Conservation (phyloP, 495 filamentous ascomycete species). For the Pseudoneurospora amorphoporcata region DNA sequence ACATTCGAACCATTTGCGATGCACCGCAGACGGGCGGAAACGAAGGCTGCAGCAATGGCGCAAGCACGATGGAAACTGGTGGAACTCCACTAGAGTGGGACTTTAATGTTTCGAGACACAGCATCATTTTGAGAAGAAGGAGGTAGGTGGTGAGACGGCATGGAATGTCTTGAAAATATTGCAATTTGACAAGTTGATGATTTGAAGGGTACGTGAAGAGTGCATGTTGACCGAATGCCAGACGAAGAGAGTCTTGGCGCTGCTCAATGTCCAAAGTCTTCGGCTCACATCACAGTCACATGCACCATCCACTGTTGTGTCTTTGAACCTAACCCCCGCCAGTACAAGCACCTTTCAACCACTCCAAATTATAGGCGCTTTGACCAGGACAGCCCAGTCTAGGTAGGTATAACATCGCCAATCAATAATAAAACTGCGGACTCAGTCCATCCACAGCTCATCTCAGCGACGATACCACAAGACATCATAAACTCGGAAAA, state of each 20-base stretch:
- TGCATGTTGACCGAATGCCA: background rate
- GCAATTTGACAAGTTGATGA: background rate
- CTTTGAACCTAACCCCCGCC: background rate
- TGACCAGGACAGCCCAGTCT: background rate
- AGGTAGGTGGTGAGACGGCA: background rate
- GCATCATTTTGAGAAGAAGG: background rate
- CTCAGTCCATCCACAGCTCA: background rate
- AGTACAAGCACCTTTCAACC: background rate
- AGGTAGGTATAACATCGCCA: background rate
- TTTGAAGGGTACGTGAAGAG: background rate
- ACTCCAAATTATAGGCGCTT: background rate
- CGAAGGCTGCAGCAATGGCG: background rate
- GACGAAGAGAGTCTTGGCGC: background rate
- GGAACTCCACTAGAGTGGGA: background rate
- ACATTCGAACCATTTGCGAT: background rate
- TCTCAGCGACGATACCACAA: background rate
- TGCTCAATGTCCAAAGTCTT: background rate
- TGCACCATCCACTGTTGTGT: background rate
- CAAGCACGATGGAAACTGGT: background rate
- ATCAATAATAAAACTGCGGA: background rate
- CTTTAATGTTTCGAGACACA: background rate
- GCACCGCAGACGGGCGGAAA: background rate
- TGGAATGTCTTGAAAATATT: background rate
- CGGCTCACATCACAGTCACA: background rate
- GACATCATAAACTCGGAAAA: background rate